These are phyloP conservation scores for Leptodermis oblonga DNA, from an alignment of 257 asterid species.

Conservation along the genomic window DNA sequence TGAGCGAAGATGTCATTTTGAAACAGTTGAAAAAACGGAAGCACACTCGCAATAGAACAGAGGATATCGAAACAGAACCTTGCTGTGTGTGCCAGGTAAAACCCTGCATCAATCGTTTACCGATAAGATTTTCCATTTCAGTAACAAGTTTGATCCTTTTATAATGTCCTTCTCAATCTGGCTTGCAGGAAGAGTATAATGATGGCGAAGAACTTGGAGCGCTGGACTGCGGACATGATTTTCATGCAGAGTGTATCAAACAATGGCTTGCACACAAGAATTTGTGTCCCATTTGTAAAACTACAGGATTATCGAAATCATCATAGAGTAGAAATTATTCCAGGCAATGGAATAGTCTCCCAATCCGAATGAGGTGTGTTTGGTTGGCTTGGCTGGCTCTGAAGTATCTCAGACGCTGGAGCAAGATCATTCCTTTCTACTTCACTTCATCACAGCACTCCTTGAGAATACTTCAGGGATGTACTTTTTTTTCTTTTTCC, in stretches of 20 bases:
- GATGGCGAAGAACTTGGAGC: conserved; percentile 37
- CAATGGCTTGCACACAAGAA: conserved; percentile 48
- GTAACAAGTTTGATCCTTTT: background rate
- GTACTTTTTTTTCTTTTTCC: conserved; percentile 1
- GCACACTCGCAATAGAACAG: conserved; percentile 18
- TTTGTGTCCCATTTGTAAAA: conserved; percentile 46
- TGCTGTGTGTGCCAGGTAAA: conserved; percentile 49
- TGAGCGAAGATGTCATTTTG: conserved; percentile 33
- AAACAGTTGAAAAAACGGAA: conserved; percentile 31
- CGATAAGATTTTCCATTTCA: background rate
- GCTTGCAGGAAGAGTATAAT: conserved; percentile 40
- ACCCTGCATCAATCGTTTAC: background rate
- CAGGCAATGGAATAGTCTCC: conserved; percentile 6
- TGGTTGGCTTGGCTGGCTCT: background rate
- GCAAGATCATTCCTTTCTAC: conserved; percentile 13
- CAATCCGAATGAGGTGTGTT: conserved; percentile 8
- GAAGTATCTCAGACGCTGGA: background rate
- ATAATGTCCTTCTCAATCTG: background rate
- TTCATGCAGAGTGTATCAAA: conserved; percentile 36
- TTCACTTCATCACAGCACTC: background rate
- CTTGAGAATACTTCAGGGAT: conserved; percentile 13
- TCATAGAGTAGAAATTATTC: conserved; percentile 13
- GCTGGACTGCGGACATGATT: conserved; percentile 44
- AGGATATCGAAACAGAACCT: conserved; percentile 32
- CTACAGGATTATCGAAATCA: conserved; percentile 29